phyloP scores from a whole-genome alignment of 495 filamentous ascomycete genomes.

The Annulohypoxylon moriforme region DNA sequence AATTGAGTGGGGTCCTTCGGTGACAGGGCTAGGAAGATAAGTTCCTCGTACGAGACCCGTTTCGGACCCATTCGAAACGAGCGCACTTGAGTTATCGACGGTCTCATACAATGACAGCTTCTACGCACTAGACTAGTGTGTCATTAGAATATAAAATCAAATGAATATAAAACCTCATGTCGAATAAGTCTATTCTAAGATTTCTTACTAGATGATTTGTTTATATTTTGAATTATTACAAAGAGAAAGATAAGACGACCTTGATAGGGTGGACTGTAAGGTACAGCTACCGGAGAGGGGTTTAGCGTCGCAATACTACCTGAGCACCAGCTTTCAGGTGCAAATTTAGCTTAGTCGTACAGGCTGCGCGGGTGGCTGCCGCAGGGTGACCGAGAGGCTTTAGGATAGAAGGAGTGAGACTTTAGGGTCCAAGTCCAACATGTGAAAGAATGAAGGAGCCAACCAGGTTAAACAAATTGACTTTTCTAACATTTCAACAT shows the following conservation, averaged over 20 bases:
- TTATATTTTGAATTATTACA: conserved; percentile 6
- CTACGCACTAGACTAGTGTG: neutral
- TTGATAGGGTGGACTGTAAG: neutral
- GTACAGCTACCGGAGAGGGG: conserved; percentile 1
- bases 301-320: conserved; percentile 11
- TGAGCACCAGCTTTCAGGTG: neutral
- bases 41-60: conserved; percentile 7
- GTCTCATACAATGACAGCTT: neutral
- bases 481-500: neutral
- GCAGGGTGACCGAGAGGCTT: neutral
- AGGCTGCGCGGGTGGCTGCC: conserved; percentile 23
- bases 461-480: neutral
- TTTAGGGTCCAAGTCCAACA: conserved; percentile 5
- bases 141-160: neutral
- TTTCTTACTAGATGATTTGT: conserved; percentile 5
- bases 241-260: conserved; percentile 13
- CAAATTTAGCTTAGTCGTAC: neutral
- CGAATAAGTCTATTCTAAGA: neutral
- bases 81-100: neutral
- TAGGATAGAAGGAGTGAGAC: neutral
- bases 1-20: conserved; percentile 6
- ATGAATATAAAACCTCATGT: neutral
- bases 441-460: conserved; percentile 14
- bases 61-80: neutral
- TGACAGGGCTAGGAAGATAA: conserved; percentile 13